Base-by-base conservation (phyloP, 805 yeast species). In the Candida mattraensis region DNA sequence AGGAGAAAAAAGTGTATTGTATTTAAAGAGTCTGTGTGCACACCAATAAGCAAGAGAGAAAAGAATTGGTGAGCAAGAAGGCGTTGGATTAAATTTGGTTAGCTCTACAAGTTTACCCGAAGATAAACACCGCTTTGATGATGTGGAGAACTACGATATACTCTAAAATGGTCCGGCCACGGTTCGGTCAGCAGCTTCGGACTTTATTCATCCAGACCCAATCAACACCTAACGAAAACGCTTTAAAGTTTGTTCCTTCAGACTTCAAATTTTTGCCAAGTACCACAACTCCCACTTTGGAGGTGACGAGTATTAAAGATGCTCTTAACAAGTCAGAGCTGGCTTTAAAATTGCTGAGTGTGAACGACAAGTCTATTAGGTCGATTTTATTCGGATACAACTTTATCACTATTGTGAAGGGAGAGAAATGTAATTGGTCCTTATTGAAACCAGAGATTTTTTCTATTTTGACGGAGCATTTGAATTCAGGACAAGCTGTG, bases 161-260 rank as follows among this genome's bases (percentile, higher is more conserved):
- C 16, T 29, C n/a, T 27, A 74, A 58, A 6, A 69, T 54, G 0
- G 86, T 33, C 15, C 18, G 18, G 12, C 23, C 3, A 15, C 27
- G n/a, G 7, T 11, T 21, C 18, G 28, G 14, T 16, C 23, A 14
- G 20, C 48, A 40, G 34, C 35, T 42, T 11, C 47, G 63, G 28
- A 33, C 39, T 28, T 55, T 83, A 20, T 83, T 80, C 58, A 87
- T 87, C 28, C 94, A 86, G 56, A 87, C 96, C 0, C 80, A 83
- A 21, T 77, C 80, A 19, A 87, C 96, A 0, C 96, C 96, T 2
- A 87, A 87, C 55, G 89, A 80, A 35, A 80, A 85, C 48, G 96
- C 96, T 0, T 61, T 87, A 38, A 87, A 87, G 67, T 87, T 87
- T 51, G 59, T 86, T 20, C 95, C 96, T 1, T 80, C 87, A 9